phyloP scores from a whole-genome alignment of 1,284 basidiomycete species.

The Macrocystidia cucumis region DNA sequence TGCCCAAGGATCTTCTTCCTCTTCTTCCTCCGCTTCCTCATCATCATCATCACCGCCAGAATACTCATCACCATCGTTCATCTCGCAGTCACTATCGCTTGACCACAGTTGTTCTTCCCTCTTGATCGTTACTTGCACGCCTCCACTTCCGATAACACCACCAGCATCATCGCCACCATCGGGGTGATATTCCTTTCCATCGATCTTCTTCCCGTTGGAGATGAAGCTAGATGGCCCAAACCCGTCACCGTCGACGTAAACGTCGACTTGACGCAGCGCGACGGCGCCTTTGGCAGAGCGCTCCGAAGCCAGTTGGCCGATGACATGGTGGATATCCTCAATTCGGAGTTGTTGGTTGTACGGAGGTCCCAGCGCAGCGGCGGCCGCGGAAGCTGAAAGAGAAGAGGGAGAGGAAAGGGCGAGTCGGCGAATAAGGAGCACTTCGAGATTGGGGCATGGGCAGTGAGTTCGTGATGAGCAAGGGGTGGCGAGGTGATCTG shows the following conservation, averaged over 20 bases:
- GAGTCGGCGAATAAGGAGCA: constrained; percentile 19
- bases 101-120: not conserved
- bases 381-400: too few species aligned
- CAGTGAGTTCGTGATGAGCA: constrained; percentile 8
- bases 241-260: constrained; percentile 18
- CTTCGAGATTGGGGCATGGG: constrained; percentile 23
- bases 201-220: constrained; percentile 8
- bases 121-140: not conserved
- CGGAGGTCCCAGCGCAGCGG: too few species aligned
- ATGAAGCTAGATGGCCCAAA: constrained; percentile 12
- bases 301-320: constrained; percentile 16
- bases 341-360: constrained; percentile 13
- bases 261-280: constrained; percentile 19
- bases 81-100: too few species aligned
- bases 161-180: constrained; percentile 17
- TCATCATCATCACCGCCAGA: constrained; percentile 13
- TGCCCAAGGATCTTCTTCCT: constrained; percentile 17
- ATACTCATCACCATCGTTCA: too few species aligned
- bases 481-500: too few species aligned
- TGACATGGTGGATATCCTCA: constrained; percentile 17
- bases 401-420: too few species aligned
- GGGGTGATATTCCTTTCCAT: constrained; percentile 12
- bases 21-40: constrained; percentile 11
- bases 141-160: constrained; percentile 6
- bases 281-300: constrained; percentile 15